phyloP scores from a whole-genome alignment of 1,284 basidiomycete genomes.

The Lentinus polychrous region DNA sequence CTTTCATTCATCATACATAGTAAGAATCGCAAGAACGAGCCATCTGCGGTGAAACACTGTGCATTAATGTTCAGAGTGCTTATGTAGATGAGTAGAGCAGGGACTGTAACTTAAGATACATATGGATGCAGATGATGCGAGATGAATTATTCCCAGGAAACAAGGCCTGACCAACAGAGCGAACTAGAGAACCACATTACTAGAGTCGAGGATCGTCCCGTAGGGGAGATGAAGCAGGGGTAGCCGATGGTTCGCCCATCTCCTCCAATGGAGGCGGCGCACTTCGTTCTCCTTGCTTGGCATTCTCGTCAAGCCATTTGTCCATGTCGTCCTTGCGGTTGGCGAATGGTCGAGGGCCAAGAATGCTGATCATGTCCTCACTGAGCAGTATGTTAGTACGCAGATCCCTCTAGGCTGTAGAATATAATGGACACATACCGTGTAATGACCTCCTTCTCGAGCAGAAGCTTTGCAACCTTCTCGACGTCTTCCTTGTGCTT shows the following conservation, averaged over 20 bases:
- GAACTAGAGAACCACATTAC: background rate
- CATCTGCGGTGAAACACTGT: background rate
- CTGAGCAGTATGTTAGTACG: slow-evolving; percentile 22
- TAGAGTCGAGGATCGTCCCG: slow-evolving; percentile 17
- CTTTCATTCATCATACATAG: too few species aligned
- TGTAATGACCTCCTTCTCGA: slow-evolving; percentile 94
- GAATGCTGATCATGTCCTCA: slow-evolving; percentile 82
- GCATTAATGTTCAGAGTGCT: background rate
- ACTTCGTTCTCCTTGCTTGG: slow-evolving; percentile 42
- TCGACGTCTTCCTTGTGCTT: slow-evolving; percentile 86
- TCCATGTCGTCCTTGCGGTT: slow-evolving; percentile 86
- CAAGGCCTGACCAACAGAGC: background rate
- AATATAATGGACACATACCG: slow-evolving; percentile 41
- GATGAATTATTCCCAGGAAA: background rate
- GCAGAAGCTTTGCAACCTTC: slow-evolving; percentile 85
- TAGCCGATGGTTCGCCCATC: slow-evolving; percentile 31
- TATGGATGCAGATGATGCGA: background rate
- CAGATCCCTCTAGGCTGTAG: background rate
- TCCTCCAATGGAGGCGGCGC: slow-evolving; percentile 48
- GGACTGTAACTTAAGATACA: slow-evolving; percentile 4
- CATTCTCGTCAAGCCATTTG: slow-evolving; percentile 82
- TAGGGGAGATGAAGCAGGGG: slow-evolving; percentile 42
- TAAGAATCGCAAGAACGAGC: too few species aligned
- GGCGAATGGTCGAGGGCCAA: slow-evolving; percentile 82
- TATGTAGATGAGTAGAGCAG: slow-evolving; percentile 3